Conservation (phyloP, 371 early-diverging fungal genomes). For the Vairimorpha apis region DNA sequence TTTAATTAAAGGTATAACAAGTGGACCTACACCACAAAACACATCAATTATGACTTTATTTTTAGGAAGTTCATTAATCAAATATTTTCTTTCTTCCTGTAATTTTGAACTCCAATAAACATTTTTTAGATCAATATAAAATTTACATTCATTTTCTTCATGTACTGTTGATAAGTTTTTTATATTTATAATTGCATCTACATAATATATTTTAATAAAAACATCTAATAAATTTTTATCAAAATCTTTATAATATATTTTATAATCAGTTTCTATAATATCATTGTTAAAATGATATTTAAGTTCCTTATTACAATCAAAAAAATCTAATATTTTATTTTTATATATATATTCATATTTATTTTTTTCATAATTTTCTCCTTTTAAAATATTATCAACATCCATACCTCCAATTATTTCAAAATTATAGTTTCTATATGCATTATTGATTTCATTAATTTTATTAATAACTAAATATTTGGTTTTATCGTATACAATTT, state of each 20-base stretch:
- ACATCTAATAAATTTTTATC: background rate
- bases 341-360: background rate
- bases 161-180: constrained; percentile 49
- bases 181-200: background rate
- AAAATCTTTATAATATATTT: background rate
- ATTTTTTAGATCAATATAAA: constrained; percentile 58
- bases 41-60: constrained; percentile 57
- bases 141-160: constrained; percentile 56
- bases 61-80: constrained; percentile 34
- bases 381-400: constrained; percentile 14
- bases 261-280: no score
- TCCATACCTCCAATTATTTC: constrained; percentile 58
- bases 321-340: no score
- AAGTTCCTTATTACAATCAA: no score
- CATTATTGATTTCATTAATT: constrained; percentile 50
- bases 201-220: background rate
- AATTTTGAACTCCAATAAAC: constrained; percentile 64
- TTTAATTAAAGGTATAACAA: constrained; percentile 53
- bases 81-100: constrained; percentile 55
- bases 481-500: constrained; percentile 58
- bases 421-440: constrained; percentile 57
- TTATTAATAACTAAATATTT: constrained; percentile 61
- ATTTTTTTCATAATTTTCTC: background rate
- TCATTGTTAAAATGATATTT: no score
- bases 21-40: constrained; percentile 65